Conservation (phyloP, 2,329 filamentous ascomycete species). For the Epichloe uncinata region DNA sequence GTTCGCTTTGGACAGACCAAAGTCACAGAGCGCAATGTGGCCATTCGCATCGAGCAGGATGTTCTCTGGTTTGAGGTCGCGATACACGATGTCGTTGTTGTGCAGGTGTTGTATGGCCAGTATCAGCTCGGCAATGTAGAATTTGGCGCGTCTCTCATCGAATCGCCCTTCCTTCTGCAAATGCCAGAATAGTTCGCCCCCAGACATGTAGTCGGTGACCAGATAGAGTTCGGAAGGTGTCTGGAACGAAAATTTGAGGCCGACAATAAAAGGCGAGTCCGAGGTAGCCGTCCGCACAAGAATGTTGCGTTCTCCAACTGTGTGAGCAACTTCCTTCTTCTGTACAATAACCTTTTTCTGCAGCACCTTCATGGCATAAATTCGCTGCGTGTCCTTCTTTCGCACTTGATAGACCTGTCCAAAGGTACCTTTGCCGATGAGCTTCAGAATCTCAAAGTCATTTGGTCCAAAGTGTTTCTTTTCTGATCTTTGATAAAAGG, state of each 20-base stretch:
- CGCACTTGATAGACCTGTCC: conserved; percentile 97
- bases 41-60: conserved; percentile 94
- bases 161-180: conserved; percentile 94
- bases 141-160: conserved; percentile 87
- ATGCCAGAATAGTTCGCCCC: conserved; percentile 97
- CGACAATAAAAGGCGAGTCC: conserved; percentile 94
- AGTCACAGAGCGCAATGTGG: conserved; percentile 95
- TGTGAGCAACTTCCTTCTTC: conserved; percentile 98
- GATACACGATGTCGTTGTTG: conserved; percentile 94
- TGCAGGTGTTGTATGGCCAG: conserved; percentile 90
- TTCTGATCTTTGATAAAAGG: conserved; percentile 73
- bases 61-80: conserved; percentile 94
- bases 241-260: conserved; percentile 97
- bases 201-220: conserved; percentile 99
- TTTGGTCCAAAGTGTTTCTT: conserved; percentile 88
- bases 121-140: conserved; percentile 97
- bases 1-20: conserved; percentile 94
- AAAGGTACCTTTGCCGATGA: conserved; percentile 97
- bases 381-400: conserved; percentile 90
- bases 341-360: conserved; percentile 99
- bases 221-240: conserved; percentile 92
- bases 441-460: conserved; percentile 89
- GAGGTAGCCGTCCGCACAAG: conserved; percentile 90
- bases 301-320: conserved; percentile 92
- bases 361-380: conserved; percentile 98